Conservation (phyloP, 192 early-diverging fungal genomes). For the Mortierella alpina region DNA sequence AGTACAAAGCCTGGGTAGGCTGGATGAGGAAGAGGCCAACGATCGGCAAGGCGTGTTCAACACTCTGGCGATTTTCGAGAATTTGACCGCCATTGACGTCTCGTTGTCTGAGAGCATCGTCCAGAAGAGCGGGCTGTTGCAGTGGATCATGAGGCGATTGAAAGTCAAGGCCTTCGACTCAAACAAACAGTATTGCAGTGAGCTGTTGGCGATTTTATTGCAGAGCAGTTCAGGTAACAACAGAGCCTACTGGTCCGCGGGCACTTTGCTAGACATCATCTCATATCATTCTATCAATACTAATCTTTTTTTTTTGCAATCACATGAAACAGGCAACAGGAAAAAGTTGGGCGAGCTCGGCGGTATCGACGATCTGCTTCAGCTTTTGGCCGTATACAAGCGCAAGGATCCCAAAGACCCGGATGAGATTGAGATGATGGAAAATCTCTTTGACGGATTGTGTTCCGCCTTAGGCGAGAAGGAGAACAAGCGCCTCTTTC, state of each 20-base stretch:
- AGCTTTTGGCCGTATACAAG: conserved; percentile 66
- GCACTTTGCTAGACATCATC: neutral
- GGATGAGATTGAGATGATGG: conserved; percentile 92
- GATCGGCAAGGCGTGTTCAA: conserved; percentile 91
- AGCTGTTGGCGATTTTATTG: conserved; percentile 87
- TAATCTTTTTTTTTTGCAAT: conserved; percentile 5
- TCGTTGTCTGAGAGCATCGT: conserved; percentile 73
- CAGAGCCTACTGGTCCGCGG: conserved; percentile 13
- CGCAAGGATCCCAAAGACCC: conserved; percentile 83
- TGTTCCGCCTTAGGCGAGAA: conserved; percentile 77
- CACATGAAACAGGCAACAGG: conserved; percentile 54
- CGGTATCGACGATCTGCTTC: conserved; percentile 79
- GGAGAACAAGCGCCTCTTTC: conserved; percentile 78
- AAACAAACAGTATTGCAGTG: conserved; percentile 88
- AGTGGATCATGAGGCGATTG: conserved; percentile 81
- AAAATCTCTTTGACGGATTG: conserved; percentile 89
- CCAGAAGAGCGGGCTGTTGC: conserved; percentile 70
- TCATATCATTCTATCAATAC: neutral
- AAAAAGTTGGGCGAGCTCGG: conserved; percentile 59
- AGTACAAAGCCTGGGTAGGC: conserved; percentile 80
- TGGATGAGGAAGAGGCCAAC: conserved; percentile 80
- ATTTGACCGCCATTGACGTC: conserved; percentile 82
- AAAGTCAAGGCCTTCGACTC: conserved; percentile 76
- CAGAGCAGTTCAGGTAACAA: conserved; percentile 70
- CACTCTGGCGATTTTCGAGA: conserved; percentile 87